Evolutionary conservation across 2,329 filamentous ascomycete species (phyloP), one percentile per base, ranked within the genome.

Genomic region (Coleophoma eucalyptorum): DNA sequence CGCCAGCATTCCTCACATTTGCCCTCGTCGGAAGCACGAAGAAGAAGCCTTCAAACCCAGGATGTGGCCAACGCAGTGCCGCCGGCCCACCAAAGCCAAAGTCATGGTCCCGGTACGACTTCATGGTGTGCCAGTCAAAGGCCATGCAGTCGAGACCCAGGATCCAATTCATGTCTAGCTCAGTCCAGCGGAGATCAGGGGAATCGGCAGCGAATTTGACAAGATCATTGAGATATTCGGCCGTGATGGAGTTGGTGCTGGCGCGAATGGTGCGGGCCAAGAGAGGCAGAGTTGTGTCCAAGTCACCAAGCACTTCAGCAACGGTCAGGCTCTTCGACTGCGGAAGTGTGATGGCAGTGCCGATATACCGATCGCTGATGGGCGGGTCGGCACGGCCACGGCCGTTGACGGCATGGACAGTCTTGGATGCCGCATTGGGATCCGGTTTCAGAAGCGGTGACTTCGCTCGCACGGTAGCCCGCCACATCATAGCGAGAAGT

Each of bases 61-160:
- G 57, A 31, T 50, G 45, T 1, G 60, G 59, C 46, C 55, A 57
- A 3, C 60, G 46, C 34, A 47, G 8, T 59, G 62, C 40, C 21
- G 26, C 26, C n/a, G 19, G 38, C 10, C 50, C 13, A 4, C 64
- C 64, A 44, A 67, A 67, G 2, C 64, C 64, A 47, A 66, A 67
- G 48, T 67, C 62, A 48, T 64, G 62, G 35, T 48, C 49, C 43
- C 52, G 37, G 37, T 64, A 64, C 26, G 26, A 26, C n/a, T 48
- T 58, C 58, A 63, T 62, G 7, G 20, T 46, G 45, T 59, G 56
- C 63, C 63, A 66, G 52, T 55, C 59, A 15, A 60, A 59, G 15
- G 52, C 61, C 43, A 52, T 59, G 8, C 62, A 51, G 52, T 63
- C 63, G 42, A 62, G 48, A 18, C 61, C 62, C 7, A 64, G 43